Percentiles rank a stretch among this genome's conserved stretches.
phyloP scores from a whole-genome alignment of 2,329 filamentous ascomycete genomes.

The Samsoniella hepiali region DNA sequence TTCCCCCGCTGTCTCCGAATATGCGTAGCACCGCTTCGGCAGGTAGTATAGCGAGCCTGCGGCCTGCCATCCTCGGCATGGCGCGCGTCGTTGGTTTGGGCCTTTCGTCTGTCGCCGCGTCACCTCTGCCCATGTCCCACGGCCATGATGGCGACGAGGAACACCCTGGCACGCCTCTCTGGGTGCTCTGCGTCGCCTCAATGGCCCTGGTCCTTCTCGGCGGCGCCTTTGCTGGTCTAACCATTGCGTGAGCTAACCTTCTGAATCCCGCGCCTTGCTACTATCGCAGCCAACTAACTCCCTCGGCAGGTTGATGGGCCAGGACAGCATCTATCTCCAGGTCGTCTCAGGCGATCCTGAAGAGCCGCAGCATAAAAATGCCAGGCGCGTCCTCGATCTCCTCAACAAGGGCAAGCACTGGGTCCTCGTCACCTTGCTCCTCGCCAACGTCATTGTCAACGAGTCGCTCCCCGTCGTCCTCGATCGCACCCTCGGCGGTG shows the following conservation, averaged over 20 bases:
- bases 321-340: conserved; percentile 96
- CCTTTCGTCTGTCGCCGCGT: conserved; percentile 47
- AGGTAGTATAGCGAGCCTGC: conserved; percentile 39
- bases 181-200: conserved; percentile 78
- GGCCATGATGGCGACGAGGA: conserved; percentile 44
- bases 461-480: conserved; percentile 94
- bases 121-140: conserved; percentile 35
- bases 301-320: conserved; percentile 52
- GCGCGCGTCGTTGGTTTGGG: conserved; percentile 49
- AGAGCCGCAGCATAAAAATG: conserved; percentile 82
- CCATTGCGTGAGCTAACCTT: conserved; percentile 64
- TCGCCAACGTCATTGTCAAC: conserved; percentile 97
- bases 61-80: conserved; percentile 50
- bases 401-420: conserved; percentile 92
- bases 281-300: background rate
- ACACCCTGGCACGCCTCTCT: conserved; percentile 59
- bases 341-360: conserved; percentile 84
- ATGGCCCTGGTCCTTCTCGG: conserved; percentile 79
- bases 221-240: conserved; percentile 91
- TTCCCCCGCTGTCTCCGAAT: background rate
- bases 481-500: conserved; percentile 88
- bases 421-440: conserved; percentile 89
- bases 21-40: conserved; percentile 29
- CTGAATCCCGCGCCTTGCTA: background rate
- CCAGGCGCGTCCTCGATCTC: conserved; percentile 73